Conservation (phyloP, 192 early-diverging fungal genomes). For the Rhizoclosmatium globosum region DNA sequence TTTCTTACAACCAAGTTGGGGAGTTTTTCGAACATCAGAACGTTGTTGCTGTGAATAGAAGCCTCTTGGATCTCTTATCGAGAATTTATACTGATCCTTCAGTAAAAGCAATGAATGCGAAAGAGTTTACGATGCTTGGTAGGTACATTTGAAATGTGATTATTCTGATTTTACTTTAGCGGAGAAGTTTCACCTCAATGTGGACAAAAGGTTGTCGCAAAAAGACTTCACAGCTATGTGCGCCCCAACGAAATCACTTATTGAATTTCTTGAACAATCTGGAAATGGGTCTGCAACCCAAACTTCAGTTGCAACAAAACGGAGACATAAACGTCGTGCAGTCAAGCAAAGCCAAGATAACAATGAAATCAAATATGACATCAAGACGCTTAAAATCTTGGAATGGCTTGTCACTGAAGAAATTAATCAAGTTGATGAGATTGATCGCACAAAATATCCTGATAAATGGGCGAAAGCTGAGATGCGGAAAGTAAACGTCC, state of each 20-base stretch:
- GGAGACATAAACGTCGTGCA: neutral
- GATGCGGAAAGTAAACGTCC: conserved; percentile 8
- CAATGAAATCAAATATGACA: conserved; percentile 39
- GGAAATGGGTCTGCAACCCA: conserved; percentile 16
- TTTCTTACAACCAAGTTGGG: neutral
- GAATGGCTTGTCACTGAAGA: conserved; percentile 40
- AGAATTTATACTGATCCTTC: neutral
- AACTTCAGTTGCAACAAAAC: neutral
- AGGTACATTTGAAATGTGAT: neutral
- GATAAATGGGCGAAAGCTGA: conserved; percentile 45
- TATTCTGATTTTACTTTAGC: conserved; percentile 5
- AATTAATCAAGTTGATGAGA: conserved; percentile 28
- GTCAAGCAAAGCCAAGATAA: neutral
- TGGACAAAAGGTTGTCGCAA: conserved; percentile 16
- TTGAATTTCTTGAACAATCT: conserved; percentile 39
- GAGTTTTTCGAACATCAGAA: conserved; percentile 24
- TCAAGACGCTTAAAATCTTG: conserved; percentile 47
- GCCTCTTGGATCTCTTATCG: neutral
- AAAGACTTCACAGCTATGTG: conserved; percentile 9
- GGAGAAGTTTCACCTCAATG: neutral
- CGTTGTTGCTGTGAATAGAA: conserved; percentile 12
- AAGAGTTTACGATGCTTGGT: conserved; percentile 37
- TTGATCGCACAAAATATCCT: conserved; percentile 27
- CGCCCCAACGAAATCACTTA: conserved; percentile 39
- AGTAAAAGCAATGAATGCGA: conserved; percentile 18